A percentile compares a stretch with the other conserved stretches of the same genome.
phyloP scores from a whole-genome alignment of 2,329 filamentous ascomycete species.

The Helotiales sp. region DNA sequence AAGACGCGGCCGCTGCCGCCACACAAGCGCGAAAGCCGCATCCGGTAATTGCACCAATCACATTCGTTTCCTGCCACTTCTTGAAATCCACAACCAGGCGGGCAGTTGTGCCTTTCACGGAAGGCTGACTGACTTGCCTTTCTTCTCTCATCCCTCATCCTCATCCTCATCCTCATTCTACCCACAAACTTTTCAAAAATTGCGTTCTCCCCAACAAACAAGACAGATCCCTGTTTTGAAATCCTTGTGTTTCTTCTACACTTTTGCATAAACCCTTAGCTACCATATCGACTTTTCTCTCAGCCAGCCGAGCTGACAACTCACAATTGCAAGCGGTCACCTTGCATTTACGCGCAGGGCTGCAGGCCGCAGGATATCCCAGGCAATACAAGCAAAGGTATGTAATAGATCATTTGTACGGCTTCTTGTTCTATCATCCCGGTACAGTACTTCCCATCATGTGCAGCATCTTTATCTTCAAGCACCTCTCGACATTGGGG shows the following conservation, averaged over 20 bases:
- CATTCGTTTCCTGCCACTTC: background rate
- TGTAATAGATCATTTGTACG: no score
- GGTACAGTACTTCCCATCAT: background rate
- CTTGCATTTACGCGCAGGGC: conserved; percentile 27
- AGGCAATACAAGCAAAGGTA: conserved; percentile 18
- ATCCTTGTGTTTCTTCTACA: background rate
- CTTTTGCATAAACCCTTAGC: background rate
- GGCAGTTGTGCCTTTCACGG: background rate
- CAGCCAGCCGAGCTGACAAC: conserved; percentile 5
- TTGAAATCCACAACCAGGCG: background rate
- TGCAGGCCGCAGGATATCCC: conserved; percentile 17
- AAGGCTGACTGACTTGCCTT: background rate
- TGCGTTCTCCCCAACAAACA: no score
- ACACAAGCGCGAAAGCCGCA: background rate
- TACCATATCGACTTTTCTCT: background rate
- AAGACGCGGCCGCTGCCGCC: background rate
- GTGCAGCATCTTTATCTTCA: background rate
- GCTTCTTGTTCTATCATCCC: no score
- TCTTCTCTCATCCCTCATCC: background rate
- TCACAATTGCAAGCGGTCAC: conserved; percentile 5
- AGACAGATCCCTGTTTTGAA: background rate
- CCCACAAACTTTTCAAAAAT: no score
- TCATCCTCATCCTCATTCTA: background rate
- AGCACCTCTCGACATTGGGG: conserved; percentile 1
- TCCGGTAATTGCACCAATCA: conserved; percentile 16